A percentile compares a stretch with the other conserved stretches of the same genome.
phyloP scores from a whole-genome alignment of 2,329 filamentous ascomycete species.

The Zymoseptoria tritici region DNA sequence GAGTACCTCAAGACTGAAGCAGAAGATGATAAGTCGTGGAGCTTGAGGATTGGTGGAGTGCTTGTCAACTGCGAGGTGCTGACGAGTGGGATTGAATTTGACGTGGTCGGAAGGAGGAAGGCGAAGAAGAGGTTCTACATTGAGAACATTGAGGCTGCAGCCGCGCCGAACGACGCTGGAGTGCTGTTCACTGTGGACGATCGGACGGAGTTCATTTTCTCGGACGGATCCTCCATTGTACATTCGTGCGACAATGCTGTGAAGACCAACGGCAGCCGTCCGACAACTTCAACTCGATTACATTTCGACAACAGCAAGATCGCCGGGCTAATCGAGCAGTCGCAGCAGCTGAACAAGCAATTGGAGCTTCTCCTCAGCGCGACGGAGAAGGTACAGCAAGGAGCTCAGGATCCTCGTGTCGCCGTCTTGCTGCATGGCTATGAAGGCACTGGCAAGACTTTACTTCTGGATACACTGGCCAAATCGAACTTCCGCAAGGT shows the following conservation, averaged over 20 bases:
- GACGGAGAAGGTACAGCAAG: slow-evolving; percentile 1
- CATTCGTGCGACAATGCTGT: background rate
- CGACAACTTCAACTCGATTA: background rate
- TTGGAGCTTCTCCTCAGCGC: slow-evolving; percentile 36
- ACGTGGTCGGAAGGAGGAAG: slow-evolving; percentile 49
- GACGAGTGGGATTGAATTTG: slow-evolving; percentile 63
- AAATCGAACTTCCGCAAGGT: slow-evolving; percentile 62
- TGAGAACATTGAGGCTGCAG: slow-evolving; percentile 43
- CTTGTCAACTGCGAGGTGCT: slow-evolving; percentile 52
- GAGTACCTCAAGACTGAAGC: slow-evolving; percentile 21
- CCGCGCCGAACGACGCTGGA: slow-evolving; percentile 11
- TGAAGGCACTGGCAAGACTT: slow-evolving; percentile 75
- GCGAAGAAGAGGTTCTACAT: slow-evolving; percentile 56
- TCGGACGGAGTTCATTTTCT: slow-evolving; percentile 16
- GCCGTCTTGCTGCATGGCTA: slow-evolving; percentile 68
- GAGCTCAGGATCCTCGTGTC: slow-evolving; percentile 33
- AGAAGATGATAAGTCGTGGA: slow-evolving; percentile 30
- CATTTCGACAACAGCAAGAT: slow-evolving; percentile 43
- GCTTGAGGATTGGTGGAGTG: slow-evolving; percentile 14
- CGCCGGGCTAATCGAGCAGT: slow-evolving; percentile 59
- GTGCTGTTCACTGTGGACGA: slow-evolving; percentile 17
- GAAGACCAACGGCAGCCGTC: background rate
- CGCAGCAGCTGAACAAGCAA: slow-evolving; percentile 59
- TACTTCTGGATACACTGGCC: slow-evolving; percentile 62
- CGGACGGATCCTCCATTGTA: background rate